Percentiles rank a stretch among this genome's conserved stretches.
Conservation (phyloP, 1,284 basidiomycete genomes). For the Boletus smithii region DNA sequence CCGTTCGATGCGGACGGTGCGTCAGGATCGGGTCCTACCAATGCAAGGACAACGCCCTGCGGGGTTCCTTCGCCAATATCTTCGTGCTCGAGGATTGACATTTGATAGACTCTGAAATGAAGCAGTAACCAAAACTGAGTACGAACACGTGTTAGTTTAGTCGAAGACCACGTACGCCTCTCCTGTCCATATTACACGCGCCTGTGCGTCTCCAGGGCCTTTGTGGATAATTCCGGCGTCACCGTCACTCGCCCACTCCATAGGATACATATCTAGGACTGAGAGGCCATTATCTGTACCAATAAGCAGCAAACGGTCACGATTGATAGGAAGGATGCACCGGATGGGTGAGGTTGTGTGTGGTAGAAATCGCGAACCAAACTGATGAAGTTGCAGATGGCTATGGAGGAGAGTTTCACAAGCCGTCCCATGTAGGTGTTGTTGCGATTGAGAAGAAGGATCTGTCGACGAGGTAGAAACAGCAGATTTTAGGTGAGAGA, state of each 20-base stretch:
- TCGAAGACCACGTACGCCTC: conserved; percentile 53
- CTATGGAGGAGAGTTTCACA: conserved; percentile 47
- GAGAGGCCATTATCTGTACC: conserved; percentile 75
- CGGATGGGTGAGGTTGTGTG: conserved; percentile 69
- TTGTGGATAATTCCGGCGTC: conserved; percentile 44
- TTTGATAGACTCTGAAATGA: conserved; percentile 60
- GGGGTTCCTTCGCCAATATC: conserved; percentile 55
- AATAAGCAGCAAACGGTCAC: conserved; percentile 61
- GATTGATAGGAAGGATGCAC: conserved; percentile 64
- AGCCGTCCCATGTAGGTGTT: conserved; percentile 30
- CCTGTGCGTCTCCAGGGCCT: conserved; percentile 66
- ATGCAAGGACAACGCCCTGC: conserved; percentile 69
- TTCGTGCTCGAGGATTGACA: conserved; percentile 69
- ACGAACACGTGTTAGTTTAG: not conserved
- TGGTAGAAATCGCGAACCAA: conserved; percentile 80
- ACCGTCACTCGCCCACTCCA: conserved; percentile 47
- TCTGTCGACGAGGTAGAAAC: conserved; percentile 10
- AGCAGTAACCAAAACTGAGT: conserved; percentile 3
- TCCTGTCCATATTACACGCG: conserved; percentile 65
- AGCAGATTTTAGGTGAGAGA: conserved; percentile 13
- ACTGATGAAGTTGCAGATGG: conserved; percentile 65
- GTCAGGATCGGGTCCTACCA: conserved; percentile 61
- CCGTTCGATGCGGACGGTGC: conserved; percentile 41
- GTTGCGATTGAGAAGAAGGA: conserved; percentile 28
- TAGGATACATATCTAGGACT: conserved; percentile 74